These are phyloP conservation scores for Exophiala viscosa DNA, from an alignment of 2,329 filamentous ascomycete species.

Conservation along the genomic window DNA sequence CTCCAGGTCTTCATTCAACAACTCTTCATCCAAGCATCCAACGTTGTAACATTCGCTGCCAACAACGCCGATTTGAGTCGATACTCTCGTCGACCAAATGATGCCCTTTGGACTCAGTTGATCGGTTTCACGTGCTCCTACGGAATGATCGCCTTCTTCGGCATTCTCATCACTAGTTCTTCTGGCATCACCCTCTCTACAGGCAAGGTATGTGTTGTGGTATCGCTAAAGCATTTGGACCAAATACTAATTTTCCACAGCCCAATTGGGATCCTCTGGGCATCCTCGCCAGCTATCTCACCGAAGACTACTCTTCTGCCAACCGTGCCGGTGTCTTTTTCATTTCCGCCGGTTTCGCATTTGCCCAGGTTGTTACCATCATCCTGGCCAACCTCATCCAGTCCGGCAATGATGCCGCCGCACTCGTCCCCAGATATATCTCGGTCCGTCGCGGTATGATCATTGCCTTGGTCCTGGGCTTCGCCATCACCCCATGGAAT, in stretches of 20 bases:
- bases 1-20: slow-evolving; percentile 74
- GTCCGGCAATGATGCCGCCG: slow-evolving; percentile 77
- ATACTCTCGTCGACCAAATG: slow-evolving; percentile 54
- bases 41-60: slow-evolving; percentile 79
- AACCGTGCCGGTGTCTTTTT: slow-evolving; percentile 64
- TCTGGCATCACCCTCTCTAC: background rate
- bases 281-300: slow-evolving; percentile 63
- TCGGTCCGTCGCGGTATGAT: slow-evolving; percentile 75
- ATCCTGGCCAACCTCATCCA: slow-evolving; percentile 84
- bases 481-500: slow-evolving; percentile 25
- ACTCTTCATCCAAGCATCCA: slow-evolving; percentile 48
- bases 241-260: slow-evolving; percentile 15
- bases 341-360: slow-evolving; percentile 65
- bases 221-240: background rate
- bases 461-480: slow-evolving; percentile 38
- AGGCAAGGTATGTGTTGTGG: background rate
- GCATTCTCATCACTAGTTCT: background rate
- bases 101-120: background rate
- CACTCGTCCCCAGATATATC: slow-evolving; percentile 73
- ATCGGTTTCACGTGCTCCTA: background rate
- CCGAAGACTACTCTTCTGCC: slow-evolving; percentile 61
- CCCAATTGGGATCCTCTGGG: slow-evolving; percentile 65
- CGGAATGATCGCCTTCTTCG: background rate
- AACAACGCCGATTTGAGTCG: slow-evolving; percentile 80
- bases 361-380: slow-evolving; percentile 81